phyloP scores from a whole-genome alignment of 305 asterid genomes.

The Solanum hybrid region DNA sequence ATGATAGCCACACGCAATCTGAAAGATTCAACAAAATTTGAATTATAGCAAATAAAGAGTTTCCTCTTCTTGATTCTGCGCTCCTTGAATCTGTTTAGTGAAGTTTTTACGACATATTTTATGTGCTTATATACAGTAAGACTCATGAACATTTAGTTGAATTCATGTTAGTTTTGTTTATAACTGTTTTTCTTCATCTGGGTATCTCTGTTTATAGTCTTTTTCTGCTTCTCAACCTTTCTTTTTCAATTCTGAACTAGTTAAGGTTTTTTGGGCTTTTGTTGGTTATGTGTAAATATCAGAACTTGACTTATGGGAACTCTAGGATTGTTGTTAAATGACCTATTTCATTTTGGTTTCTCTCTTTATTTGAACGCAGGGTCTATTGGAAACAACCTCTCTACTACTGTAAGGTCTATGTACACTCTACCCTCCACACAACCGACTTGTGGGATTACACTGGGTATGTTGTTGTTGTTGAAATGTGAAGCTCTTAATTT shows the following conservation, averaged over 20 bases:
- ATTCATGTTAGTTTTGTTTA: background rate
- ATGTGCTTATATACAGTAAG: background rate
- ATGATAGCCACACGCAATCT: slow-evolving; percentile 1
- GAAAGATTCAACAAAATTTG: background rate
- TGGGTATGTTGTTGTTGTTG: background rate
- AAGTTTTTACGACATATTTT: background rate
- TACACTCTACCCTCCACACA: background rate
- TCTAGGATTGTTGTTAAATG: background rate
- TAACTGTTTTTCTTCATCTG: background rate
- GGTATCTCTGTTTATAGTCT: background rate
- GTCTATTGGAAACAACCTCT: background rate
- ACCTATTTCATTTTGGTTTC: background rate
- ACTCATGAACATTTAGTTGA: background rate
- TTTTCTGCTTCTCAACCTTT: background rate
- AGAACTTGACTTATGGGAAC: background rate
- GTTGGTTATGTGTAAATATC: background rate
- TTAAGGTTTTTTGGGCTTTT: background rate
- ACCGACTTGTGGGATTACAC: background rate
- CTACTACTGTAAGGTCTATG: background rate
- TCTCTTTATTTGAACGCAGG: background rate
- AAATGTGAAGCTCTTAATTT: background rate
- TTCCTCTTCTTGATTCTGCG: background rate
- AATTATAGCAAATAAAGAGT: background rate
- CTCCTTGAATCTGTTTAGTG: background rate
- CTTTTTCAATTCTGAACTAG: background rate